These are phyloP conservation scores for Stagonosporopsis cucurbitacearum DNA, from an alignment of 2,329 filamentous ascomycete species.

Conservation along the genomic window DNA sequence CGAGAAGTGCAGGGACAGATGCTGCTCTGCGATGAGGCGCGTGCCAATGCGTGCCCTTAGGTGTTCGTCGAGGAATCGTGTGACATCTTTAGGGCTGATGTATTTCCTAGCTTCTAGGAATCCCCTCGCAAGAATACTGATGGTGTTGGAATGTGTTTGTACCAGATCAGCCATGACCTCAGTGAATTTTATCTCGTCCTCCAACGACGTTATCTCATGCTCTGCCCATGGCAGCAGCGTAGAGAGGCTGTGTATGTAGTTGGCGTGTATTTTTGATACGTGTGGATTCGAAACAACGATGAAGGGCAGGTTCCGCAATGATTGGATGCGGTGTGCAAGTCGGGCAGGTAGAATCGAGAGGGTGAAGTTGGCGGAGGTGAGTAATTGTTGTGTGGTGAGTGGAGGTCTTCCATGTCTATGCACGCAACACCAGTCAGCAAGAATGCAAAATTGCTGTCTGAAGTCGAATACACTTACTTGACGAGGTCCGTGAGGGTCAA, in stretches of 20 bases:
- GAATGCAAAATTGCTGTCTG: not conserved
- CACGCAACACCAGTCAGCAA: constrained; percentile 21
- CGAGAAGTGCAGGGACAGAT: constrained; percentile 84
- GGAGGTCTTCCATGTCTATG: constrained; percentile 79
- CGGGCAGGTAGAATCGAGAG: constrained; percentile 89
- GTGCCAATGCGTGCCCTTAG: constrained; percentile 93
- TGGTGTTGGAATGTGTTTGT: constrained; percentile 91
- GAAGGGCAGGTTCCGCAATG: constrained; percentile 90
- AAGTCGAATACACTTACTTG: constrained; percentile 62
- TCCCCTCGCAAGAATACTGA: constrained; percentile 86
- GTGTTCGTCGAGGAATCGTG: constrained; percentile 90
- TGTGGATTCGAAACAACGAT: constrained; percentile 99
- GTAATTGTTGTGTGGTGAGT: constrained; percentile 77
- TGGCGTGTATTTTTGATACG: constrained; percentile 91
- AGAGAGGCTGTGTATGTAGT: constrained; percentile 91
- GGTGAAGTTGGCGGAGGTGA: constrained; percentile 94
- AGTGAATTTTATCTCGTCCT: constrained; percentile 90
- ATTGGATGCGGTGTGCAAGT: constrained; percentile 91
- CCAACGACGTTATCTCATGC: constrained; percentile 73
- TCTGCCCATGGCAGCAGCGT: constrained; percentile 86
- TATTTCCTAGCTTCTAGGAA: constrained; percentile 95
- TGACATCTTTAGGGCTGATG: constrained; percentile 82
- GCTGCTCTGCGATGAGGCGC: constrained; percentile 91
- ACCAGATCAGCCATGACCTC: constrained; percentile 95
- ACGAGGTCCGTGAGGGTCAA: constrained; percentile 88